A percentile compares a stretch with the other conserved stretches of the same genome.
Evolutionary conservation across 441 rosid genomes (phyloP).

Genomic region (Capsella rubella): DNA sequence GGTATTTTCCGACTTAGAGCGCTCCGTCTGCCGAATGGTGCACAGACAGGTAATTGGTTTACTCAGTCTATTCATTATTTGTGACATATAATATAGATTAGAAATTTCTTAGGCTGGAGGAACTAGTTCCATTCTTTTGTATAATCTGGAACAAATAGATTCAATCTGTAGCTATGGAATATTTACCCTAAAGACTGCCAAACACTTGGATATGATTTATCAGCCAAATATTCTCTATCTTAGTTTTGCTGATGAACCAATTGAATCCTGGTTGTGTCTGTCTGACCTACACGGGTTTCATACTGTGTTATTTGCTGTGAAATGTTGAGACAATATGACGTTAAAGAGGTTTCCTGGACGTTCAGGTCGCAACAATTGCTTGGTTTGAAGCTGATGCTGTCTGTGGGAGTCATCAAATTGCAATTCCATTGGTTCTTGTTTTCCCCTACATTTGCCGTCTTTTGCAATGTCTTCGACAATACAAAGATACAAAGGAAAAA

Average conservation of each 20-base stretch:
- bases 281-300: not conserved
- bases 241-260: constrained; percentile 15
- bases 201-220: not conserved
- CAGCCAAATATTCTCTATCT: not conserved
- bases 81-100: constrained; percentile 23
- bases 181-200: not conserved
- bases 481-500: constrained; percentile 75
- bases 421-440: constrained; percentile 77
- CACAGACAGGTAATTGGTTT: constrained; percentile 63
- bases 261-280: constrained; percentile 18
- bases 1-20: constrained; percentile 84
- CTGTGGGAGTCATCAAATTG: constrained; percentile 79
- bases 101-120: constrained; percentile 1
- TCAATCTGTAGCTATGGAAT: not conserved
- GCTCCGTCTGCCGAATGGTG: constrained; percentile 80
- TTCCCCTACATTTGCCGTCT: constrained; percentile 75
- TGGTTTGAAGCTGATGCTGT: constrained; percentile 88
- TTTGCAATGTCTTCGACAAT: constrained; percentile 76
- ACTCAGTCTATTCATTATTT: not conserved
- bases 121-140: constrained; percentile 20
- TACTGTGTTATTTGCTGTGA: not conserved
- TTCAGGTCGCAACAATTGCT: constrained; percentile 80
- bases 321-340: constrained; percentile 5
- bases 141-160: constrained; percentile 10
- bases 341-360: constrained; percentile 35